A percentile compares a stretch with the other conserved stretches of the same genome.
Evolutionary conservation across 352 stramenopile genomes (phyloP).

Genomic region (Globisporangium mamillatum): DNA sequence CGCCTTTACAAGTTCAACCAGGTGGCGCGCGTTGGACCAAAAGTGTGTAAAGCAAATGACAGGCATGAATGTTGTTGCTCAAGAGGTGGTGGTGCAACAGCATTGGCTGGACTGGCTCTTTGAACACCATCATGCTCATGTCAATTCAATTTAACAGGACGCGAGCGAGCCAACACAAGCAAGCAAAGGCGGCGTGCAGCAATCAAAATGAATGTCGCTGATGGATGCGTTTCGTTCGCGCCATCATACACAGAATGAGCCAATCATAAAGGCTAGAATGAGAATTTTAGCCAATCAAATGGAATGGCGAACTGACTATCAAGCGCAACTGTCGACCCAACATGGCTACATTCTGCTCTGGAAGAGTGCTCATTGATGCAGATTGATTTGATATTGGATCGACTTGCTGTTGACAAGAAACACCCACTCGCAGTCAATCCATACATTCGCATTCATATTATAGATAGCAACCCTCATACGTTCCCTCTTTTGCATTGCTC

Average conservation of each 20-base stretch:
- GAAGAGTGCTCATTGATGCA: too few relatives aligned
- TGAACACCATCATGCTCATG: not conserved
- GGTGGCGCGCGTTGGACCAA: not conserved
- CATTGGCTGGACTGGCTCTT: not conserved
- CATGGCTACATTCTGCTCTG: not conserved
- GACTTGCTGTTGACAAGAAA: not conserved
- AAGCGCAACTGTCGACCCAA: not conserved
- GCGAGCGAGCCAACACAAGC: not conserved
- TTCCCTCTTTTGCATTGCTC: not conserved
- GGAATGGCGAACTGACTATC: not conserved
- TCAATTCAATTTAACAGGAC: not conserved
- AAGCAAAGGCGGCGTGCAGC: not conserved
- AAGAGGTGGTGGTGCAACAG: not conserved
- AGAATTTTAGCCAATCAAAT: not conserved
- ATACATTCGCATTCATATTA: conserved; percentile 7
- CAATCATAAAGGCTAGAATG: not conserved
- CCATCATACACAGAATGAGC: not conserved
- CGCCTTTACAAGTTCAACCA: not conserved
- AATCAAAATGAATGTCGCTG: not conserved
- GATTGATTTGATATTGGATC: not conserved
- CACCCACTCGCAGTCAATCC: not conserved
- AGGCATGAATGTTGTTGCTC: not conserved
- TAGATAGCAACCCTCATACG: conserved; percentile 5
- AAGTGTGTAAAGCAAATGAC: not conserved
- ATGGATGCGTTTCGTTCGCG: not conserved